Percentiles rank a stretch among this genome's conserved stretches.
phyloP scores from a whole-genome alignment of 164 flowering plant genomes.

The Platanus orientalis region DNA sequence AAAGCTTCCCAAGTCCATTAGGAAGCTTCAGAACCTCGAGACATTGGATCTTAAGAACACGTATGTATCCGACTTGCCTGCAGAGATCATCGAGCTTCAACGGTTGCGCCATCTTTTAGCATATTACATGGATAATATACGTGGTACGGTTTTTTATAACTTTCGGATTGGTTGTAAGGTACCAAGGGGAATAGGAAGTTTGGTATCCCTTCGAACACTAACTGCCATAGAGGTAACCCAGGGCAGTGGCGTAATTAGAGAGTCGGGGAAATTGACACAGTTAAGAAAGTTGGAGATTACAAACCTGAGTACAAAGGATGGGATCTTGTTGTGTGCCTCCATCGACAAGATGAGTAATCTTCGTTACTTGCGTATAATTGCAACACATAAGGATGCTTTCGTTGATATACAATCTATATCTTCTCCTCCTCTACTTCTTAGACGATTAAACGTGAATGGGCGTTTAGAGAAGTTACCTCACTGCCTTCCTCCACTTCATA shows the following conservation, averaged over 20 bases:
- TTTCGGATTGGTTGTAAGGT: neutral
- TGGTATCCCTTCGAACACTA: slow-evolving; percentile 1
- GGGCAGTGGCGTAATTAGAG: neutral
- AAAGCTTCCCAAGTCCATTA: neutral
- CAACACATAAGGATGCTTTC: neutral
- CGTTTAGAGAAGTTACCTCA: neutral
- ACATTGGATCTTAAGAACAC: neutral
- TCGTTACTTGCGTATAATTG: neutral
- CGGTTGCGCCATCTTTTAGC: neutral
- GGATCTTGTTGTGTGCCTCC: neutral
- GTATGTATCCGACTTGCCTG: neutral
- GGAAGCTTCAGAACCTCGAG: neutral
- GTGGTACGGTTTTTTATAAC: neutral
- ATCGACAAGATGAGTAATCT: neutral
- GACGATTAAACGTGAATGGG: neutral
- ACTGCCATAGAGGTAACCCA: neutral
- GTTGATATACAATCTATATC: neutral
- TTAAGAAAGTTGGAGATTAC: neutral
- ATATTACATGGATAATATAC: no score
- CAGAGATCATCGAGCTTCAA: no score
- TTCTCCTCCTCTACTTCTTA: neutral
- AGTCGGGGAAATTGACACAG: neutral
- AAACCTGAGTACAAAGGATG: neutral
- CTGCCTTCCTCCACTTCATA: neutral
- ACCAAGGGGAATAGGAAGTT: neutral